Percentiles rank a stretch among this genome's conserved stretches.
These are phyloP conservation scores for Coprinopsis marcescibilis DNA, from an alignment of 768 basidiomycete species.

Conservation along the genomic window DNA sequence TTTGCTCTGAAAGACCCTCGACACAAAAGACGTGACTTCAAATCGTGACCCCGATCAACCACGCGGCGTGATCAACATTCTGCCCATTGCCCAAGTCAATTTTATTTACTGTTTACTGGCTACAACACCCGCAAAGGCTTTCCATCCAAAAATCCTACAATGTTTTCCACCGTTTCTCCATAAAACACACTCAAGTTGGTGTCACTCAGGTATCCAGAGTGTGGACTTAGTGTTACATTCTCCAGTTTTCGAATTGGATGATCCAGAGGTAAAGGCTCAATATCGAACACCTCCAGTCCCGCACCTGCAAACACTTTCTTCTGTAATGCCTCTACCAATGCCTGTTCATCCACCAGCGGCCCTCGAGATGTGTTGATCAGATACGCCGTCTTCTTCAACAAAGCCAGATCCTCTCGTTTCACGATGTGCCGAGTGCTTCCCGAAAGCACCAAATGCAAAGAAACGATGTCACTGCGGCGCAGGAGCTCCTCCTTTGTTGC, in stretches of 20 bases:
- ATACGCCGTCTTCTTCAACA: conserved; percentile 54
- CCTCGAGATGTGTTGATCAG: conserved; percentile 67
- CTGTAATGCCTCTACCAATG: conserved; percentile 42
- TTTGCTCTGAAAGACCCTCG: conserved; percentile 14
- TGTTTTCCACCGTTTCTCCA: conserved; percentile 53
- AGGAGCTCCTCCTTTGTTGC: conserved; percentile 50
- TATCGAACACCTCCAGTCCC: conserved; percentile 61
- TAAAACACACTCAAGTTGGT: conserved; percentile 49
- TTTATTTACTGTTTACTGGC: background rate
- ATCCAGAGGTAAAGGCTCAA: conserved; percentile 57
- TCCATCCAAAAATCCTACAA: conserved; percentile 46
- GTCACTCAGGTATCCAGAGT: conserved; percentile 53
- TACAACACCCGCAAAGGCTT: conserved; percentile 12
- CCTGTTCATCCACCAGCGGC: conserved; percentile 55
- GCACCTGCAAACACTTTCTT: conserved; percentile 48
- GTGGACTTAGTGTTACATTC: conserved; percentile 57
- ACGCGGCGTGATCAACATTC: conserved; percentile 3
- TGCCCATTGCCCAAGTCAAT: conserved; percentile 10
- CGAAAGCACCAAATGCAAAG: conserved; percentile 55
- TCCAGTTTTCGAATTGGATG: conserved; percentile 45
- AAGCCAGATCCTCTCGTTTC: conserved; percentile 35
- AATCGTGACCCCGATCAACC: conserved; percentile 22
- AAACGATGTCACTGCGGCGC: conserved; percentile 49
- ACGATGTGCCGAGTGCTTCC: conserved; percentile 45
- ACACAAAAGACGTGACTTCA: conserved; percentile 26